phyloP scores from a whole-genome alignment of 2,329 filamentous ascomycete genomes.

The Stemphylium beticola region DNA sequence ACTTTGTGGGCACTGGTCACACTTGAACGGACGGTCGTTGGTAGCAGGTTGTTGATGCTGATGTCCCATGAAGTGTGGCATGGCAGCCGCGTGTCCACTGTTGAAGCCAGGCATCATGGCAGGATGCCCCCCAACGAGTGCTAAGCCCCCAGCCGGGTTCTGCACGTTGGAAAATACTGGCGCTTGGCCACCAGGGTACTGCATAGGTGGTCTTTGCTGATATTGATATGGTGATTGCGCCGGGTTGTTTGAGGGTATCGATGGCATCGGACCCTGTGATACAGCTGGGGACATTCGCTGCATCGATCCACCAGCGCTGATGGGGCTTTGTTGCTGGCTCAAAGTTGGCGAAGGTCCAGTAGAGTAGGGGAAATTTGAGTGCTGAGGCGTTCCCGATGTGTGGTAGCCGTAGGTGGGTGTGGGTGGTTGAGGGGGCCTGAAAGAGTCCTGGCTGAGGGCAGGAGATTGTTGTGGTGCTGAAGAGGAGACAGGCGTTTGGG shows the following conservation, averaged over 20 bases:
- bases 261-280: slow-evolving; percentile 51
- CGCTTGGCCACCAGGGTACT: slow-evolving; percentile 58
- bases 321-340: slow-evolving; percentile 55
- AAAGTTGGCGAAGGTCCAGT: slow-evolving; percentile 55
- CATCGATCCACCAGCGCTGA: slow-evolving; percentile 54
- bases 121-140: slow-evolving; percentile 68
- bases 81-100: slow-evolving; percentile 66
- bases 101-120: slow-evolving; percentile 66
- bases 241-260: slow-evolving; percentile 56
- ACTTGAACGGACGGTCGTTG: slow-evolving; percentile 90
- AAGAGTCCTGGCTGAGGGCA: slow-evolving; percentile 66
- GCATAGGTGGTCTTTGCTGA: slow-evolving; percentile 50
- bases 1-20: slow-evolving; percentile 87
- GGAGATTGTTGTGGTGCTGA: slow-evolving; percentile 56
- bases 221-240: slow-evolving; percentile 57
- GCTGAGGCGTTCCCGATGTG: slow-evolving; percentile 58
- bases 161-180: slow-evolving; percentile 80
- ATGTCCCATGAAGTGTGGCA: slow-evolving; percentile 67
- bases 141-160: slow-evolving; percentile 74
- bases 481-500: slow-evolving; percentile 48
- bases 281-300: slow-evolving; percentile 61
- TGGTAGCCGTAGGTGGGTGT: slow-evolving; percentile 70
- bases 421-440: slow-evolving; percentile 63
- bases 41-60: slow-evolving; percentile 58
- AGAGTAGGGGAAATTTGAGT: slow-evolving; percentile 56